A percentile compares a stretch with the other conserved stretches of the same genome.
These are phyloP conservation scores for Podaxis sp. DNA, from an alignment of 768 basidiomycete species.

Conservation along the genomic window DNA sequence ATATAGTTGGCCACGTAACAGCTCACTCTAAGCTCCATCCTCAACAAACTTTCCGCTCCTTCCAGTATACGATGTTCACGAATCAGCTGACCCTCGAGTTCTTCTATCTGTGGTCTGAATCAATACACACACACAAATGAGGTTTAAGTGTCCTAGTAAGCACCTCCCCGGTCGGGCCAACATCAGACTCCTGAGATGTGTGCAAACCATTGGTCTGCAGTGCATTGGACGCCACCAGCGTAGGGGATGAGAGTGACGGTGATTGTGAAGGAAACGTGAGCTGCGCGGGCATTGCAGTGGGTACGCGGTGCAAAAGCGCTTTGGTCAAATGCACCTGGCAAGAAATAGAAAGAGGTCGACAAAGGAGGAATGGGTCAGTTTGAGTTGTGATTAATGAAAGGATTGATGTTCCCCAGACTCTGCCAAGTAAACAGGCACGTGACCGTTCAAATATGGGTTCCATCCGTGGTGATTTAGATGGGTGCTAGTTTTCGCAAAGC, in stretches of 20 bases:
- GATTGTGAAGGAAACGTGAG: constrained; percentile 6
- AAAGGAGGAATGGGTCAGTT: background rate
- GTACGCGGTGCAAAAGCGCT: background rate
- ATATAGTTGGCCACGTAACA: background rate
- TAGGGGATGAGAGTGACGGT: background rate
- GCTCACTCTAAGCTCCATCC: constrained; percentile 55
- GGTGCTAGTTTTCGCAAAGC: too few species aligned
- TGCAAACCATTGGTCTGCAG: constrained; percentile 4
- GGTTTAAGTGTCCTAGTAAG: background rate
- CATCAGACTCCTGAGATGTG: background rate
- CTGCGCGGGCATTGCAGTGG: background rate
- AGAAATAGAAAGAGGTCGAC: background rate
- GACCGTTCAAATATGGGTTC: background rate
- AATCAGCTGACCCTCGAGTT: constrained; percentile 61
- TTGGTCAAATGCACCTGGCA: background rate
- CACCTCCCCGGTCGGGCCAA: background rate
- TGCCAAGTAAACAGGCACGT: background rate
- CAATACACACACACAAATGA: background rate
- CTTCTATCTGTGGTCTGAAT: constrained; percentile 46
- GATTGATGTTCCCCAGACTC: background rate
- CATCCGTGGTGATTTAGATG: too few species aligned
- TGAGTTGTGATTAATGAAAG: background rate
- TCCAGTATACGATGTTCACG: constrained; percentile 83
- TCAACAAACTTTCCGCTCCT: constrained; percentile 87
- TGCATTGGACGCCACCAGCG: background rate